Evolutionary conservation across 495 filamentous ascomycete species (phyloP), one percentile per base, ranked within the genome.

Genomic region (Xylaria cubensis): DNA sequence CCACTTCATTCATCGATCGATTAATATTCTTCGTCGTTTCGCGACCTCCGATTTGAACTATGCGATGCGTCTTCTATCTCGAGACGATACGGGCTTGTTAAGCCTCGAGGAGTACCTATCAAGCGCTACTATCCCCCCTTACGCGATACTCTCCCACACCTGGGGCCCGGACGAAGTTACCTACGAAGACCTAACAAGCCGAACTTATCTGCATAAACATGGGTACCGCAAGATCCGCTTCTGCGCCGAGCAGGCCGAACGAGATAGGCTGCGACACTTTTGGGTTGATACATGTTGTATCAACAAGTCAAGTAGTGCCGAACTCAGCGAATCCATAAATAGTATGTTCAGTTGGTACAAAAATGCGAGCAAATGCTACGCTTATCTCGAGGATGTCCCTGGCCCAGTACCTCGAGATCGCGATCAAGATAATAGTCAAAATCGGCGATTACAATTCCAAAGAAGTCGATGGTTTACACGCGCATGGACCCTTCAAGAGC

Each of bases 251-350:
- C 75, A 77, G 64, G 75, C 77, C 44, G 36, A 29, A 34, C 68
- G 51, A 8, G 67, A 78, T 72, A 42, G 71, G 24, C 66, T 78
- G 1, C 17, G 41, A 36, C 62, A 76, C 46, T 74, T 80, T 63
- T 82, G 81, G 79, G 74, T 82, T 3, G 80, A 82, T 66, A 83
- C 75, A 15, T 83, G 76, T 51, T 82, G 79, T 51, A 82, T 82
- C 34, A 65, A 82, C 72, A 81, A 80, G 55, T 61, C 24, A 1
- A 80, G 67, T 50, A 69, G 46, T 41, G 69, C 72, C 4, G 80
- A 82, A 67, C 76, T 82, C 4, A 68, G 71, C 3, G 70, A 74
- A 67, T 73, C 80, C 26, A 79, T 80, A 59, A 78, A 72, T 61
- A 65, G 55, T 42, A 80, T 81, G 80, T 82, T 71, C 67, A 69